A percentile compares a stretch with the other conserved stretches of the same genome.
These are phyloP conservation scores for Leishmania amazonensis DNA, from an alignment of 208 protist species.

Conservation along the genomic window DNA sequence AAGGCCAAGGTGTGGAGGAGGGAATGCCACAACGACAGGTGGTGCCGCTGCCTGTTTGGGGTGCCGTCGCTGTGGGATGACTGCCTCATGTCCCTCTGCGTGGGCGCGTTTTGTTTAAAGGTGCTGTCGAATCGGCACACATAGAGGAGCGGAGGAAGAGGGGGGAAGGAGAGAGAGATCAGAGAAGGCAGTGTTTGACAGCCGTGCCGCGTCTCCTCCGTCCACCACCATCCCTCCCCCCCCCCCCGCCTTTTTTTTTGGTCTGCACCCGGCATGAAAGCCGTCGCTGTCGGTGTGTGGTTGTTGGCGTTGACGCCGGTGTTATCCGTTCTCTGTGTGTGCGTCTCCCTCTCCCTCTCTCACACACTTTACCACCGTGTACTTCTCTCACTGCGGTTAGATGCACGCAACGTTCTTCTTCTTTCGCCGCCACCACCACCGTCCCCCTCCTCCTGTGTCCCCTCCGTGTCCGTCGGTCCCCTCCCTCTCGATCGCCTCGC, in stretches of 20 bases:
- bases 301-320: not conserved
- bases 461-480: not conserved
- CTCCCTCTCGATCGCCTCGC: not conserved
- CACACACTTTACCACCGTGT: not conserved
- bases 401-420: slow-evolving; percentile 4
- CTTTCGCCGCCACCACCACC: not conserved
- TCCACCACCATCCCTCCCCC: not conserved
- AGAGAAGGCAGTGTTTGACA: not conserved
- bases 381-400: not conserved
- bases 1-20: not conserved
- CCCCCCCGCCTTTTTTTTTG: too few relatives aligned
- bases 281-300: not conserved
- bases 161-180: not conserved
- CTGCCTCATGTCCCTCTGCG: not conserved
- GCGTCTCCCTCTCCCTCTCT: not conserved
- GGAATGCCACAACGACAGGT: not conserved
- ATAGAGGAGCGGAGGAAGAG: not conserved
- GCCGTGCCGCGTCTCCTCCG: not conserved
- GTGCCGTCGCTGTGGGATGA: not conserved
- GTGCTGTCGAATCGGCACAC: not conserved
- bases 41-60: not conserved
- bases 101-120: not conserved
- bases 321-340: not conserved
- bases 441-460: not conserved
- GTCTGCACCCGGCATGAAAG: not conserved